Conservation (phyloP, 345 rosid genomes). For the Gossypium australe region DNA sequence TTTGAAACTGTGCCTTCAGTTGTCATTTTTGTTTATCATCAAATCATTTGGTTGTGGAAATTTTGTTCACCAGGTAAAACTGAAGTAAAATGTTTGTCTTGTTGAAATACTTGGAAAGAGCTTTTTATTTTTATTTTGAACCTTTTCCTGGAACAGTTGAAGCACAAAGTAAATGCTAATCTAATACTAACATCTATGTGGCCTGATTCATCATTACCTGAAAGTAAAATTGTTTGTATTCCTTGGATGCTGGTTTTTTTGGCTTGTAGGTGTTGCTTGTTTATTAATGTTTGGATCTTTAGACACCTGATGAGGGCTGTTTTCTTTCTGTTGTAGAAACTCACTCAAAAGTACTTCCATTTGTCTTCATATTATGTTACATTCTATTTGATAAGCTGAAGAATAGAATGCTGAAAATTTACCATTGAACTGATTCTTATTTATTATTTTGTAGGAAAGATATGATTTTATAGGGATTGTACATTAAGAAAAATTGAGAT, state of each 20-base stretch:
- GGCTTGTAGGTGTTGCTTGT: background rate
- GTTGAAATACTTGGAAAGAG: background rate
- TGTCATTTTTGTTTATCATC: background rate
- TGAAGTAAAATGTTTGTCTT: background rate
- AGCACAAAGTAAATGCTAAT: background rate
- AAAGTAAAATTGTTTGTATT: background rate
- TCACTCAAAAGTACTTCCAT: background rate
- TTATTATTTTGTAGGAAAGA: background rate
- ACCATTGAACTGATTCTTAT: background rate
- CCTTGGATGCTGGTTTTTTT: constrained; percentile 1
- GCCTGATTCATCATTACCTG: background rate
- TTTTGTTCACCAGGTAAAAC: background rate
- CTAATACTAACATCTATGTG: background rate
- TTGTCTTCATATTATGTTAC: background rate
- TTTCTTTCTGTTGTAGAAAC: background rate
- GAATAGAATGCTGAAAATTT: background rate
- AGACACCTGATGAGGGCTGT: background rate
- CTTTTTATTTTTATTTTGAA: background rate
- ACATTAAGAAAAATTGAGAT: background rate
- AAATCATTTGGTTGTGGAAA: background rate
- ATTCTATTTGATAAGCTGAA: background rate
- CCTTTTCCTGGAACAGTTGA: background rate
- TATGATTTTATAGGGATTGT: background rate
- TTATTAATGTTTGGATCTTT: background rate
- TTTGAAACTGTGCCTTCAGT: background rate